Base-by-base conservation (phyloP, 2,329 filamentous ascomycete genomes). In the Fusarium sp. region DNA sequence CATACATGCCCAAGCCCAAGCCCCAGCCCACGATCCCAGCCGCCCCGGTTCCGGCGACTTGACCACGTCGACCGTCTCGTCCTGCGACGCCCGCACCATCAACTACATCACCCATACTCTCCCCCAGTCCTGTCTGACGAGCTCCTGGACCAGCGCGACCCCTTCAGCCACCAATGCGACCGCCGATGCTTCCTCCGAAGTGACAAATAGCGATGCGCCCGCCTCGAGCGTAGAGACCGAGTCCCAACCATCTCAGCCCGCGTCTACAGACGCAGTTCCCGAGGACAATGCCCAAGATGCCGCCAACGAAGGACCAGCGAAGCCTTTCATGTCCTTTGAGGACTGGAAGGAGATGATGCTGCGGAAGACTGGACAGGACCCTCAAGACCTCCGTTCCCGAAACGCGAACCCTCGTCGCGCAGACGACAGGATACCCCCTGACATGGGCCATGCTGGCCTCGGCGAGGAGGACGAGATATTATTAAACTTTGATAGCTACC, bases 261-360 rank as follows among this genome's bases (percentile, higher is more conserved):
- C 54, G 30, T 23, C 44, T n/a, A 30, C 23, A 23, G 23, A 23
- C 23, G 23, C 23, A 23, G 23, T 23, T 23, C 23, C 28, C 18
- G 46, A 60, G 27, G 63, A 72, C 18, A 39, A 58, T 13, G 50
- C 61, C 9, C 66, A 68, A 44, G 73, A 71, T 53, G 58, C 59
- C 13, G 44, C 46, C 2, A 65, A 39, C 30, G 76, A 77, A 27
- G 73, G 75, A 18, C 71, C 74, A 13, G 68, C 73, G 11, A 75
- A 76, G 7, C 70, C 94, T 7, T 98, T 98, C 79, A 90, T 98
- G 74, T 98, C 96, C 0, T 99, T 99, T 74, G 96, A 98, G 78
- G 95, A 98, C 75, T 99, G 96, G 96, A 98, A 97, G 82, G 94
- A 92, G 76, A 92, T 95, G 84, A 97, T 97, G 82, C 83, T 98